phyloP scores from a whole-genome alignment of 495 filamentous ascomycete species.

The Parachaetomium inaequale region DNA sequence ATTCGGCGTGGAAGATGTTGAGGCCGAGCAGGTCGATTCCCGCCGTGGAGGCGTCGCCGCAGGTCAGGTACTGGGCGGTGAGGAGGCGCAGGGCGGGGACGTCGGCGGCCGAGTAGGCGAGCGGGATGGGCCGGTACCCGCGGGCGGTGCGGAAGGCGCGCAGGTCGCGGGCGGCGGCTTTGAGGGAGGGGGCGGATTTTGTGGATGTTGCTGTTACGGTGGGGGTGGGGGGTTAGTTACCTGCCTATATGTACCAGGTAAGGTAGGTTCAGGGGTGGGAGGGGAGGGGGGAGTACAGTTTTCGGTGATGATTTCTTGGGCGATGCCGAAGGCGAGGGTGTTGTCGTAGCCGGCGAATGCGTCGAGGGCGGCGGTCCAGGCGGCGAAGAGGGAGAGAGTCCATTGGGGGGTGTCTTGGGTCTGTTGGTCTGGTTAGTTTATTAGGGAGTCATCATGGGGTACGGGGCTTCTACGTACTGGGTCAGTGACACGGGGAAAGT shows the following conservation, averaged over 20 bases:
- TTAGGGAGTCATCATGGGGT: background rate
- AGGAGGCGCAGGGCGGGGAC: slow-evolving; percentile 70
- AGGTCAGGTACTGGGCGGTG: slow-evolving; percentile 78
- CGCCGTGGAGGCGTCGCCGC: slow-evolving; percentile 48
- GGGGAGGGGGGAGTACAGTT: slow-evolving; percentile 1
- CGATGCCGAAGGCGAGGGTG: slow-evolving; percentile 70
- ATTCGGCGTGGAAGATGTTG: slow-evolving; percentile 57
- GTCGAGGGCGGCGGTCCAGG: slow-evolving; percentile 65
- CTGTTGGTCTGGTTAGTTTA: background rate
- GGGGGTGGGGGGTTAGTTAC: slow-evolving; percentile 23
- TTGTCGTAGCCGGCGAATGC: slow-evolving; percentile 71
- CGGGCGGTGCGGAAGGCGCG: slow-evolving; percentile 70
- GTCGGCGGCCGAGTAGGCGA: slow-evolving; percentile 79
- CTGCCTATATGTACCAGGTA: background rate
- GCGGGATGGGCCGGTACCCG: slow-evolving; percentile 69
- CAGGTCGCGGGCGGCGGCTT: slow-evolving; percentile 70
- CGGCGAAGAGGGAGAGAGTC: slow-evolving; percentile 60
- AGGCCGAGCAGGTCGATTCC: slow-evolving; percentile 72
- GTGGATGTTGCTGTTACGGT: slow-evolving; percentile 49
- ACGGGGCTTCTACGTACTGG: background rate
- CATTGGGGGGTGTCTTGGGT: slow-evolving; percentile 36
- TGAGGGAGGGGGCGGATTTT: slow-evolving; percentile 64
- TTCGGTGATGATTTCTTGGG: slow-evolving; percentile 70
- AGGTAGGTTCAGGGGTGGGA: background rate
- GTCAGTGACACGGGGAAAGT: slow-evolving; percentile 51